A percentile compares a stretch with the other conserved stretches of the same genome.
phyloP scores from a whole-genome alignment of 73 alveolate species.

The Symbiodinium pilosum region DNA sequence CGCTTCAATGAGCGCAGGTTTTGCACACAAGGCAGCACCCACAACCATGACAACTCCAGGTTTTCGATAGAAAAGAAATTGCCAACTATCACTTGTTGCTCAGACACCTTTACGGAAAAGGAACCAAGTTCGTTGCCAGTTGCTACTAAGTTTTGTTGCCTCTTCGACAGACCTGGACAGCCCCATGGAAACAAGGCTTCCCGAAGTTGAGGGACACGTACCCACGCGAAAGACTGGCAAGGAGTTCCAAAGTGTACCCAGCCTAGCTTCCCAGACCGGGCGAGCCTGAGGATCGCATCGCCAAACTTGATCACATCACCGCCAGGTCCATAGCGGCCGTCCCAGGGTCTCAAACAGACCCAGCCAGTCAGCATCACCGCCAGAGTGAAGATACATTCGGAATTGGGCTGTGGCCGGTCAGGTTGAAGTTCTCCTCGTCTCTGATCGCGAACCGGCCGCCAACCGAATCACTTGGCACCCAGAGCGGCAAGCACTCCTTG shows the following conservation, averaged over 20 bases:
- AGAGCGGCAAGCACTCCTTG: conserved; percentile 61
- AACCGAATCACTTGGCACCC: conserved; percentile 42
- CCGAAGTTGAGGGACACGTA: neutral
- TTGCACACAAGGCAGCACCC: neutral
- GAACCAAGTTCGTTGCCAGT: neutral
- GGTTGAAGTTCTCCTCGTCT: conserved; percentile 13
- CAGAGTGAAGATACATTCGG: neutral
- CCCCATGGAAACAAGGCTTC: neutral
- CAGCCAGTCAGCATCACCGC: neutral
- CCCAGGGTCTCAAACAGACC: conserved; percentile 13
- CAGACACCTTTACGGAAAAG: neutral
- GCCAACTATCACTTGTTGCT: neutral
- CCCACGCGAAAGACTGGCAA: neutral
- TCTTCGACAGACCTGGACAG: neutral
- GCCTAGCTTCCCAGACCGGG: neutral
- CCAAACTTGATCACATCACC: neutral
- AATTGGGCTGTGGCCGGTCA: conserved; percentile 21
- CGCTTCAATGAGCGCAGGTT: neutral
- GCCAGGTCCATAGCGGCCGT: neutral
- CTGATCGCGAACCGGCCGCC: conserved; percentile 46
- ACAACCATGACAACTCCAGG: conserved; percentile 24
- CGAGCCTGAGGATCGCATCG: neutral
- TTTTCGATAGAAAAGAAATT: neutral
- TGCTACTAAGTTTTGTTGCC: neutral
- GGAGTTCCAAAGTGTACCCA: neutral